phyloP scores from a whole-genome alignment of 306 rosid genomes.

The Cicer cuneatum region DNA sequence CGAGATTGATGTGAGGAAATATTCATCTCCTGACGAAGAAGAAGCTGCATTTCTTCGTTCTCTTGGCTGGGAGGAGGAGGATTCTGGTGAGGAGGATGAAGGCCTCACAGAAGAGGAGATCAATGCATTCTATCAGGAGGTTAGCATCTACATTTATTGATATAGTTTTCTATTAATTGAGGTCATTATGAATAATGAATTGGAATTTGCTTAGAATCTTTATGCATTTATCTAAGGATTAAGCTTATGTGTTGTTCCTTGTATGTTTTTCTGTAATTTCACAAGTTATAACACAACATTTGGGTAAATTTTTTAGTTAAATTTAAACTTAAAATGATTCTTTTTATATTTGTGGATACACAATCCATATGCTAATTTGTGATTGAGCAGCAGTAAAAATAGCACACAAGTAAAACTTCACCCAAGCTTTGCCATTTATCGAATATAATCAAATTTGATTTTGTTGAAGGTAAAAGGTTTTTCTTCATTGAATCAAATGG shows the following conservation, averaged over 20 bases:
- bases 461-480: conserved; percentile 8
- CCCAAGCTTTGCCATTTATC: not conserved
- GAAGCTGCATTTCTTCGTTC: conserved; percentile 96
- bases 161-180: conserved; percentile 11
- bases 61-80: conserved; percentile 98
- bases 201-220: conserved; percentile 7
- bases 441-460: not conserved
- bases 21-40: conserved; percentile 71
- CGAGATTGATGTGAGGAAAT: conserved; percentile 43
- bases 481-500: not conserved
- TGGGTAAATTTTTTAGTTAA: not conserved
- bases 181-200: conserved; percentile 18
- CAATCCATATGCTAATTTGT: not conserved
- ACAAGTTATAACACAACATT: not conserved
- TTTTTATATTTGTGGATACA: not conserved
- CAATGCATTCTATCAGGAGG: conserved; percentile 76
- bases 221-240: not conserved
- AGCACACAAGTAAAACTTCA: not conserved
- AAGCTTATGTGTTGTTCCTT: not conserved
- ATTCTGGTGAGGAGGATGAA: conserved; percentile 88
- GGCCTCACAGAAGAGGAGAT: conserved; percentile 99
- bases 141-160: conserved; percentile 43
- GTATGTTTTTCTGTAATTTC: not conserved
- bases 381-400: not conserved
- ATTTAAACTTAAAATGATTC: not conserved